phyloP scores from a whole-genome alignment of 2,329 filamentous ascomycete genomes.

The Pseudogymnoascus sp. region DNA sequence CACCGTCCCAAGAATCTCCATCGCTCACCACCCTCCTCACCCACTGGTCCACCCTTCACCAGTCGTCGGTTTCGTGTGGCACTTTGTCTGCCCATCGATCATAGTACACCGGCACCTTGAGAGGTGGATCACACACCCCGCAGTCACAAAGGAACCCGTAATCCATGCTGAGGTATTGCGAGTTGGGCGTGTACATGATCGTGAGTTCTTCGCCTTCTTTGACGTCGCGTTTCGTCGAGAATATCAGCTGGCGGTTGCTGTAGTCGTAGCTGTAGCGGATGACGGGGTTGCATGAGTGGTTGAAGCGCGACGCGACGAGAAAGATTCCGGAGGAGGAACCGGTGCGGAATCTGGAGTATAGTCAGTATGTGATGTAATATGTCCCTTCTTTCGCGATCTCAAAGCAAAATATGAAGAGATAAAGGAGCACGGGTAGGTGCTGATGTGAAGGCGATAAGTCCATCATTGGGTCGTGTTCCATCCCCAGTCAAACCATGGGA shows the following conservation, averaged over 20 bases:
- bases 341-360: neutral
- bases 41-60: neutral
- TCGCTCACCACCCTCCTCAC: neutral
- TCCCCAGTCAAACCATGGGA: neutral
- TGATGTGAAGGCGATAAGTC: neutral
- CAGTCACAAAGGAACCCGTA: conserved; percentile 52
- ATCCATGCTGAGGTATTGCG: conserved; percentile 35
- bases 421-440: neutral
- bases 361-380: neutral
- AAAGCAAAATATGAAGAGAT: neutral
- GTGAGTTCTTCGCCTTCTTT: conserved; percentile 44
- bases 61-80: neutral
- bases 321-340: conserved; percentile 37
- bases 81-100: conserved; percentile 6
- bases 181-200: conserved; percentile 43
- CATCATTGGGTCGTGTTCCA: neutral
- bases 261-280: conserved; percentile 41
- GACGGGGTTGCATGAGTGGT: conserved; percentile 48
- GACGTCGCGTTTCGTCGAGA: conserved; percentile 37
- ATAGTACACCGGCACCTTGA: neutral
- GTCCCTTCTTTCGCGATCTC: neutral
- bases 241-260: conserved; percentile 32
- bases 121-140: conserved; percentile 35
- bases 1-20: neutral
- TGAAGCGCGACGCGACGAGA: conserved; percentile 49